Evolutionary conservation across 2,329 filamentous ascomycete genomes (phyloP).

Genomic region (Dactylellina drechsleri): DNA sequence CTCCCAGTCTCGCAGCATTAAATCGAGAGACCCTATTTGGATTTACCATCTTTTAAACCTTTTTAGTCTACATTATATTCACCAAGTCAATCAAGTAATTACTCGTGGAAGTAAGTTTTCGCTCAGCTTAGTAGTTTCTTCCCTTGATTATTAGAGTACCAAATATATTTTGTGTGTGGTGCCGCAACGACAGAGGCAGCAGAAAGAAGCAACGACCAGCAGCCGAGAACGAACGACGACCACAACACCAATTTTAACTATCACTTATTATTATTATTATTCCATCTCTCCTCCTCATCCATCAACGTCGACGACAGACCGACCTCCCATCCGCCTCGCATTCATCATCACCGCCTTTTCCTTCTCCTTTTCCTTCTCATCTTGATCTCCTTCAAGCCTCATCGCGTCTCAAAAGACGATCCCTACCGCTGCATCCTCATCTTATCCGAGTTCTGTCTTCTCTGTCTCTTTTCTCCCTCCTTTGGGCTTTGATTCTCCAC

Average conservation of each 20-base stretch:
- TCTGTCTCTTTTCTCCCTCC: constrained; percentile 23
- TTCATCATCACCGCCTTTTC: constrained; percentile 8
- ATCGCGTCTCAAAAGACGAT: constrained; percentile 15
- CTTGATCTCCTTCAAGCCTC: background rate
- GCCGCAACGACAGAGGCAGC: background rate
- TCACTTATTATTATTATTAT: background rate
- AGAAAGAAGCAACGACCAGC: too few relatives aligned
- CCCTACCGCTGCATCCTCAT: constrained; percentile 1
- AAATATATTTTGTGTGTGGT: background rate
- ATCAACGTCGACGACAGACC: constrained; percentile 6
- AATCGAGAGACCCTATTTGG: too few relatives aligned
- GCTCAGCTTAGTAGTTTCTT: constrained; percentile 17
- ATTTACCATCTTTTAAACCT: too few relatives aligned
- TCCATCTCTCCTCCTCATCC: constrained; percentile 27
- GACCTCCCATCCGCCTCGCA: constrained; percentile 27
- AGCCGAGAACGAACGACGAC: too few relatives aligned
- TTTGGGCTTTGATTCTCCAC: constrained; percentile 29
- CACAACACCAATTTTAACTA: too few relatives aligned
- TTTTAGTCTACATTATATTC: too few relatives aligned
- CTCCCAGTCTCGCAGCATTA: background rate
- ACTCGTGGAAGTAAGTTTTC: background rate
- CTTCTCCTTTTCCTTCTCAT: constrained; percentile 17
- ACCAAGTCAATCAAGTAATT: too few relatives aligned
- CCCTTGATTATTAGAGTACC: too few relatives aligned
- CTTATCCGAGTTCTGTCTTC: constrained; percentile 22